These are phyloP conservation scores for Aspergillus taichungensis DNA, from an alignment of 495 filamentous ascomycete species.

Conservation along the genomic window DNA sequence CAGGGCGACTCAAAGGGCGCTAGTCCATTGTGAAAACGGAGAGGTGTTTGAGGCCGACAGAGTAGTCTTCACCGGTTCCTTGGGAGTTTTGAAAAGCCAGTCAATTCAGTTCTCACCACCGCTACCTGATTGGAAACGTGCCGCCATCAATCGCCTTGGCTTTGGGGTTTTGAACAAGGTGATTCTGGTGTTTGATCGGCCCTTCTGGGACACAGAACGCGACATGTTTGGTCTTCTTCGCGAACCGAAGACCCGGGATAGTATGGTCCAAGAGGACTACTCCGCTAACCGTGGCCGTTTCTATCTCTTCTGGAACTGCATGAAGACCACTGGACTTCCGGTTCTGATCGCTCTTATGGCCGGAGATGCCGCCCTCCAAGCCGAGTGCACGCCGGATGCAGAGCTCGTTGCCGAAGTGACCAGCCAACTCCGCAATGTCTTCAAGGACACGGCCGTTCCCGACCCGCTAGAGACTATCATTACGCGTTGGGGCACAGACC, in stretches of 20 bases:
- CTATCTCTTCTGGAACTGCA: conserved; percentile 96
- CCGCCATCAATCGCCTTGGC: conserved; percentile 76
- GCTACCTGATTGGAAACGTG: conserved; percentile 76
- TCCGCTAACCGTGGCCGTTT: conserved; percentile 64
- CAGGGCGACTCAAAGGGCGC: conserved; percentile 34
- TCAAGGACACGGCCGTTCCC: conserved; percentile 53
- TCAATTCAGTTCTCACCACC: conserved; percentile 71
- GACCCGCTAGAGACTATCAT: conserved; percentile 79
- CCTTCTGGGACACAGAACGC: conserved; percentile 87
- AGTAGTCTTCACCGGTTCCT: conserved; percentile 78
- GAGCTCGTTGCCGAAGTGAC: conserved; percentile 73
- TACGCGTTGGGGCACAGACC: conserved; percentile 88
- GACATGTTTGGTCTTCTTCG: conserved; percentile 93
- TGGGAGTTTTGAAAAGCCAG: conserved; percentile 79
- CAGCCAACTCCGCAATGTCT: conserved; percentile 58
- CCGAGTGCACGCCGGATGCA: conserved; percentile 65
- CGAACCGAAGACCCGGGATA: conserved; percentile 47
- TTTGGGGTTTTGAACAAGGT: conserved; percentile 96
- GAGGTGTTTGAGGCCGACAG: conserved; percentile 69
- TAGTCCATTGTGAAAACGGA: conserved; percentile 73
- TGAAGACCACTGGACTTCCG: conserved; percentile 78
- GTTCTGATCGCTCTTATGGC: conserved; percentile 91
- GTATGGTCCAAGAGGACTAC: conserved; percentile 55
- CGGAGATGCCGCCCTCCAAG: conserved; percentile 84
- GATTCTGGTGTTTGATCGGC: conserved; percentile 76